Evolutionary conservation across 208 protist species (phyloP), one percentile per base, ranked within the genome.

Genomic region (Wallacemonas collosoma): DNA sequence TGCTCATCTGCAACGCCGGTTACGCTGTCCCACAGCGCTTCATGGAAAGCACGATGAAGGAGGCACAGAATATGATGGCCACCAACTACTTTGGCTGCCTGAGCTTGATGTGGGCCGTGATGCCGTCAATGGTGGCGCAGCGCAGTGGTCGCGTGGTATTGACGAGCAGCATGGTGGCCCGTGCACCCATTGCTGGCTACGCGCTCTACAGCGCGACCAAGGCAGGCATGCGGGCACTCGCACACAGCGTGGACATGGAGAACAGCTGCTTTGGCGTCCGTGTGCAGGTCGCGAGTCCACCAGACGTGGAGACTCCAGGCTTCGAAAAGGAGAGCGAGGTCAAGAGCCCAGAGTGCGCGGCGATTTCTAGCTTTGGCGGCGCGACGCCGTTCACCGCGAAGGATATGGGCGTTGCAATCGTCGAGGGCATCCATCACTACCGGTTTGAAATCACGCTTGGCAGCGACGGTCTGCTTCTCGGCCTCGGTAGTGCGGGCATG

Each of bases 1-100:
- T 94, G 8, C 72, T 98, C 26, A 86, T 97, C 67, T 93, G 87
- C 80, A 91, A 86, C 67, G 93, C 93, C 38, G 94, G 94, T 38
- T 90, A 93, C 55, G 82, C 91, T 8, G 67, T 89, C 58, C 94
- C 94, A 5, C 74, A 81, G 14, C 93, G 93, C 40, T 95, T 97
- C 78, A 35, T 92, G 11, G 87, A 96, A 60, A 83, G 82, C 71
- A 73, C 84, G 2, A 72, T 86, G 48, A 60, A 60, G 40, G 80
- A 95, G 47, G 89, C 81, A 1, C 63, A 81, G 62, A 47, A 73
- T 43, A 91, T 93, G 84, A 94, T 98, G 90, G 74, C 97, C 51
- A 74, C 93, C 14, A 97, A 98, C 81, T 96, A 95, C 81, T 95
- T 97, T 67, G 91, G 93, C 47, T 90, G 71, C 62, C 74, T 98